Evolutionary conservation across 139 green algal genomes (phyloP), one percentile per base, ranked within the genome.

Genomic region (Auxenochlorella pyrenoidosa): DNA sequence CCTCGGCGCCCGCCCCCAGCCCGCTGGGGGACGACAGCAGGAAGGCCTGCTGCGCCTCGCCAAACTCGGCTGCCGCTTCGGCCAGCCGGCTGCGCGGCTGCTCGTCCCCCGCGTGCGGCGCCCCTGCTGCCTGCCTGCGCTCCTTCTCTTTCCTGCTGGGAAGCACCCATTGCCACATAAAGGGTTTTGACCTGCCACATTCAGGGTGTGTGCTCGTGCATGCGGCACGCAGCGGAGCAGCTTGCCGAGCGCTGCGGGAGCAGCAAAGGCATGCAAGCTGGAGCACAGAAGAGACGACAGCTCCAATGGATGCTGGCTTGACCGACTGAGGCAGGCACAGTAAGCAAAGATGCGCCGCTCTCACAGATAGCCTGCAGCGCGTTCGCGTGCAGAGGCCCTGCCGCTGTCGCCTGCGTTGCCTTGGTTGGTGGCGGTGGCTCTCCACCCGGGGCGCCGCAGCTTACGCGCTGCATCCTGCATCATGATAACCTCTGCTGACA

Each of bases 1-100:
- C 71, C 51, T 87, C 83, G 24, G 83, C 70, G 0, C 51, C 70
- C 26, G 73, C 51, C 10, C 83, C 83, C 24, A 87, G 71, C 13
- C 83, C 83, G 26, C 40, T 63, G 22, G 80, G 80, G 13, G 60
- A 75, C 13, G 80, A 85, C 28, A 85, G 80, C 12, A 85, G 21
- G 15, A 85, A 32, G 40, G 80, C 80, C 41, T 85, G 80, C 80
- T 85, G 80, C 8, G 24, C 60, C 41, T 85, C 80, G 8, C 1
- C 34, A 16, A 41, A 85, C 16, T 85, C 80, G 19, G 63, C 63
- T 5, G 80, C 80, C 22, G 80, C 80, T 40, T 76, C 80, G 16
- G 80, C 80, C 60, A 85, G 63, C 32, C 80, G 80, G 63, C 80
- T 85, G 60, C 38, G 40, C 22, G 36, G 79, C 28, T 4, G 36